A percentile compares a stretch with the other conserved stretches of the same genome.
phyloP scores from a whole-genome alignment of 2,329 filamentous ascomycete genomes.

The Fusarium floridanum region DNA sequence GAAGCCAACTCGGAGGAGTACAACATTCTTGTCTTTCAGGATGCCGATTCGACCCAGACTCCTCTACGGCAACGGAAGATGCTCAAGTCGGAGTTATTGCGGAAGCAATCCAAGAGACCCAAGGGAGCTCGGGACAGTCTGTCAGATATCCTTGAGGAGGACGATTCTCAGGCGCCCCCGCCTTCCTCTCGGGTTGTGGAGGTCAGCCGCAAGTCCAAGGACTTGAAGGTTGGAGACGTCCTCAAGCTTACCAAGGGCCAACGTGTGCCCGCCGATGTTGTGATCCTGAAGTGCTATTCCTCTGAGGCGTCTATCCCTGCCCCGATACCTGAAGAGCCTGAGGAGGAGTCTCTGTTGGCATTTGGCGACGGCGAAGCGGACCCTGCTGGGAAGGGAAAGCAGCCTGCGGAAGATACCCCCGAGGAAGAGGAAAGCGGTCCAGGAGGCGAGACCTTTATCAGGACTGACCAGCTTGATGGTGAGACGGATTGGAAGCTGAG shows the following conservation, averaged over 20 bases:
- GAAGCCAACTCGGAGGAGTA: constrained; percentile 96
- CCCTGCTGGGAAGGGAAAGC: constrained; percentile 52
- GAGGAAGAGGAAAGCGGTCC: constrained; percentile 54
- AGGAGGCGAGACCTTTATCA: constrained; percentile 93
- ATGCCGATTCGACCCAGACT: constrained; percentile 58
- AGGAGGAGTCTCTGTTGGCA: constrained; percentile 58
- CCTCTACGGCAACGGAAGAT: constrained; percentile 54
- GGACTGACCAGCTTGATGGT: constrained; percentile 96
- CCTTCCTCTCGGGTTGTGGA: constrained; percentile 71
- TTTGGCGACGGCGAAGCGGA: constrained; percentile 54
- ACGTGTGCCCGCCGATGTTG: constrained; percentile 91
- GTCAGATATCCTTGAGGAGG: constrained; percentile 78
- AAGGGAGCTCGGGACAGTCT: constrained; percentile 55
- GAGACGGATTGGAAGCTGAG: constrained; percentile 99
- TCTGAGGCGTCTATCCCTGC: constrained; percentile 61
- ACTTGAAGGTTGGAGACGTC: constrained; percentile 95
- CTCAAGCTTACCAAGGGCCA: constrained; percentile 93
- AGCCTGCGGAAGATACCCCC: constrained; percentile 46
- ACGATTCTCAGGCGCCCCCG: constrained; percentile 55
- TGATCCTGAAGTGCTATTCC: constrained; percentile 86
- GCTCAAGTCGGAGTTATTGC: constrained; percentile 59
- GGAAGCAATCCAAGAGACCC: constrained; percentile 49
- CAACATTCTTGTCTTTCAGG: constrained; percentile 79
- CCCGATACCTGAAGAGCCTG: constrained; percentile 50
- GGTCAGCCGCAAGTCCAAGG: constrained; percentile 83